phyloP scores from a whole-genome alignment of 2,329 filamentous ascomycete genomes.

The Helminthosporium solani region DNA sequence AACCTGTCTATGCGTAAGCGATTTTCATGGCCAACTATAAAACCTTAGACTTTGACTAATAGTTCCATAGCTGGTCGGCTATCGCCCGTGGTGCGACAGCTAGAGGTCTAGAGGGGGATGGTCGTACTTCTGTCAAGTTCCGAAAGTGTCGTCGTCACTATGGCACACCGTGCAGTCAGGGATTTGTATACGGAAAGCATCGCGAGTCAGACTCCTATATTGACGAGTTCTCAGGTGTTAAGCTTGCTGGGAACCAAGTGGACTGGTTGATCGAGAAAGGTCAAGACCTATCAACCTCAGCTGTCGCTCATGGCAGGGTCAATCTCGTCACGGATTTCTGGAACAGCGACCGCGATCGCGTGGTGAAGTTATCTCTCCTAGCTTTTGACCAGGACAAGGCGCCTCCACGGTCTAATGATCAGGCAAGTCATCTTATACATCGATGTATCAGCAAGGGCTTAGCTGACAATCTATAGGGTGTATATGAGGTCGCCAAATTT shows the following conservation, averaged over 20 bases:
- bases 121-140: slow-evolving; percentile 1
- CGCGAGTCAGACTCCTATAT: slow-evolving; percentile 11
- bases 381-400: slow-evolving; percentile 8
- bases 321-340: neutral
- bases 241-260: slow-evolving; percentile 11
- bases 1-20: slow-evolving; percentile 22
- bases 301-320: neutral
- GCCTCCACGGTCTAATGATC: neutral
- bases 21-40: too few relatives aligned
- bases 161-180: neutral
- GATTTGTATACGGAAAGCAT: slow-evolving; percentile 8
- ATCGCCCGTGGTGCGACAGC: slow-evolving; percentile 24
- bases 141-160: slow-evolving; percentile 27
- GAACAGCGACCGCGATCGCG: neutral
- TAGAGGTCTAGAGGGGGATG: slow-evolving; percentile 23
- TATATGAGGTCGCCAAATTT: slow-evolving; percentile 11
- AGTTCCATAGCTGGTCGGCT: slow-evolving; percentile 25
- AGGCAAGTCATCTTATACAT: neutral
- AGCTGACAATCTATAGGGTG: slow-evolving; percentile 7
- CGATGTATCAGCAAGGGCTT: neutral
- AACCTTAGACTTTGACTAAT: slow-evolving; percentile 3
- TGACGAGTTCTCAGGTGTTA: neutral
- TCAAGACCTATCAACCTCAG: slow-evolving; percentile 8
- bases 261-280: slow-evolving; percentile 19
- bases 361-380: neutral